Percentiles rank a stretch among this genome's conserved stretches.
These are phyloP conservation scores for Tylopilus plumbeoviolaceoides DNA, from an alignment of 768 basidiomycete genomes.

Conservation along the genomic window DNA sequence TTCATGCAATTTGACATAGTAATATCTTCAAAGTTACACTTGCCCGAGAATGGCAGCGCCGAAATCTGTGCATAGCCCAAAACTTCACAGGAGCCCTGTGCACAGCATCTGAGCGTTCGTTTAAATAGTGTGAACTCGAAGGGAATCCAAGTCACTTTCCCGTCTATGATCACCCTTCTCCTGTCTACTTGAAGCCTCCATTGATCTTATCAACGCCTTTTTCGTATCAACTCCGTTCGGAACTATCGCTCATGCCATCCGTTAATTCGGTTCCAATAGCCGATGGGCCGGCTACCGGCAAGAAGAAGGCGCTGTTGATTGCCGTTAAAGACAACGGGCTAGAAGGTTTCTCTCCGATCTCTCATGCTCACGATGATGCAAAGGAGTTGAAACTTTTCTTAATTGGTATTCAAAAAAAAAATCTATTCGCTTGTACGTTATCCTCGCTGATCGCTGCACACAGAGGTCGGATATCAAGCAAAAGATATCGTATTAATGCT, in stretches of 20 bases:
- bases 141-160: background rate
- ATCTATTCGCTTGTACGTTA: background rate
- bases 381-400: conserved; percentile 12
- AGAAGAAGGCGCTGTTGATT: conserved; percentile 24
- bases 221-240: background rate
- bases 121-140: background rate
- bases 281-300: background rate
- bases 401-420: conserved; percentile 17
- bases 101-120: background rate
- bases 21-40: too few species aligned
- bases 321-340: conserved; percentile 11
- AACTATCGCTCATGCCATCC: conserved; percentile 5
- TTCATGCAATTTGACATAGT: too few species aligned
- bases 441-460: background rate
- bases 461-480: conserved; percentile 34
- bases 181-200: too few species aligned
- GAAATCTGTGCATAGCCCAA: too few species aligned
- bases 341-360: background rate
- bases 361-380: conserved; percentile 17
- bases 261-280: background rate
- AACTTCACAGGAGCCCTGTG: too few species aligned
- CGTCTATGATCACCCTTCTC: background rate
- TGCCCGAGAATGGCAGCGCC: too few species aligned
- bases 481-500: conserved; percentile 43
- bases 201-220: conserved; percentile 14